Base-by-base conservation (phyloP, 768 basidiomycete species). In the Russula compacta region DNA sequence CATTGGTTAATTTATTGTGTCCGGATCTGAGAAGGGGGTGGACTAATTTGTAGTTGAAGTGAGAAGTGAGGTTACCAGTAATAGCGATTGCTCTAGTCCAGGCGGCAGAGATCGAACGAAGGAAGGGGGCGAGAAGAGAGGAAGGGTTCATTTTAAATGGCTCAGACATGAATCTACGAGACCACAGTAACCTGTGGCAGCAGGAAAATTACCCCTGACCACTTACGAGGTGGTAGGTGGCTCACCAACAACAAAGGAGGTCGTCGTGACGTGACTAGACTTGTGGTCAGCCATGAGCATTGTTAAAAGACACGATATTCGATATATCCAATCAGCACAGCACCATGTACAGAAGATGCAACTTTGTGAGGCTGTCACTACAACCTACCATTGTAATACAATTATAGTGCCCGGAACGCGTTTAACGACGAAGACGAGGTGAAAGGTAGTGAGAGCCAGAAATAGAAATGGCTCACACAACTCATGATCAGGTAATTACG, bases 111-210 rank as follows among this genome's bases (percentile, higher is more conserved):
- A 10, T 42, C 39, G 19, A 33, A 35, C 9, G 49, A 11, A 14
- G 40, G 29, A 19, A 3, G 19, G 17, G 15, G 4, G 15, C 11
- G 5, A 24, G 8, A 36, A 4, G 19, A 17, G 38, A 56, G 35
- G 35, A 17, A 10, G 24, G 33, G n/a, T 3, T 24, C 50, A 19
- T 52, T 52, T 57, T 61, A 57, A 61, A 61, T 39, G 32, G 4
- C 4, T 17, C 4, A 3, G 38, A 21, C 32, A 8, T 10, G 6
- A 17, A 21, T 17, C 14, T 5, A 7, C 11, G 19, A 50, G 10
- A 50, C 49, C 60, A 61, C 60, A 57, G 29, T 2, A 9, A 33
- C 0, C 29, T 61, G 60, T 61, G 60, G 60, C 17, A 19, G 43
- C 39, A 29, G 2, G 36, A 9, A n/a, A 21, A n/a, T 32, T 4